Evolutionary conservation across 2,329 filamentous ascomycete genomes (phyloP), one percentile per base, ranked within the genome.

Genomic region (Phoma herbarum): DNA sequence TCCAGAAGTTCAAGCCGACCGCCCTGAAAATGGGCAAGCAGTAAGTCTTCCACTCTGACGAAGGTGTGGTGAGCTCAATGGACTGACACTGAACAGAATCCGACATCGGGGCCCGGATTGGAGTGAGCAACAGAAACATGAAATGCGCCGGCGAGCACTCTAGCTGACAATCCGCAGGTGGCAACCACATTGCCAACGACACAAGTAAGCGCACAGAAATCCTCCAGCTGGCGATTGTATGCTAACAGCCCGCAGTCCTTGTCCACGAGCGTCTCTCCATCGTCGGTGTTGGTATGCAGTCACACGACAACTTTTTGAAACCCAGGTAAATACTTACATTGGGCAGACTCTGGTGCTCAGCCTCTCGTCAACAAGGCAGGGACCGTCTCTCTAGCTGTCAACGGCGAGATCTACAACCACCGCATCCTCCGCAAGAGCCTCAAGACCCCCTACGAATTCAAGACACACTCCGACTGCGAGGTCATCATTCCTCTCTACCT

Each of bases 351-450:
- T 73, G 95, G 95, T 77, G 94, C 95, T 51, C 95, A 99, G 82
- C 95, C 95, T 65, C 85, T 99, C 67, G 90, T 94, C 84, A 98
- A 93, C 83, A 88, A 92, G 68, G 94, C 98, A 78, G 90, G 88
- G 66, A 90, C 85, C 71, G 89, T 99, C 72, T 89, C 94, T 65
- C 88, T 99, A 61, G 94, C 95, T 66, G 95, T 98, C 87, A 99
- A 99, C 80, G 95, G 95, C 81, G 95, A 99, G 79, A 99, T 99
- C 78, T 99, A 99, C 86, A 99, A 99, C 88, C 95, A 99, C 83
- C 91, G 94, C 77, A 87, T 97, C 74, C 85, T 99, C 74, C 90
- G 95, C 77, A 98, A 97, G 82, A 84, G 84, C 71, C 83, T 97
- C 72, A 92, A 92, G 81, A 87, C 84, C 60, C 86, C 88, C 35